These are phyloP conservation scores for Ophiostoma ips DNA, from an alignment of 2,329 filamentous ascomycete species.

Conservation along the genomic window DNA sequence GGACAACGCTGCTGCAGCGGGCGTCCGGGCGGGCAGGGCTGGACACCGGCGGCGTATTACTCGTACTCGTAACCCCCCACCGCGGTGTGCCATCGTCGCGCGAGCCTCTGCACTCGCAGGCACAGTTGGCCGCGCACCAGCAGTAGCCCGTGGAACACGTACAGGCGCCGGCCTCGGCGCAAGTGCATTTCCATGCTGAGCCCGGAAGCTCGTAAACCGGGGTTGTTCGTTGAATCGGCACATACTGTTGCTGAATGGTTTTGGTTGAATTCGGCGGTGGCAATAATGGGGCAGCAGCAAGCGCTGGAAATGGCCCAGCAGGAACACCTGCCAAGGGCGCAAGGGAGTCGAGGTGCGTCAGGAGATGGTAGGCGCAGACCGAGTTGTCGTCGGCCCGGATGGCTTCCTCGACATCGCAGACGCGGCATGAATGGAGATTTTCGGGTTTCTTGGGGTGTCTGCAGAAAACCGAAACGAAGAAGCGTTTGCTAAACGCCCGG, in stretches of 20 bases:
- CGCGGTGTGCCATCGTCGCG: background rate
- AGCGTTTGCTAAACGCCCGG: background rate
- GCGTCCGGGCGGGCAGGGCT: background rate
- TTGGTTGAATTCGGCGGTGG: background rate
- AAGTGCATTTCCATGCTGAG: too few species aligned
- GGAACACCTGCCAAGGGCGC: too few species aligned
- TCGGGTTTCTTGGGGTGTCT: too few species aligned
- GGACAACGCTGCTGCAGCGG: constrained; percentile 19
- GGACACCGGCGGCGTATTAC: background rate
- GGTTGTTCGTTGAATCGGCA: background rate
- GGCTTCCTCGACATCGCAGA: background rate
- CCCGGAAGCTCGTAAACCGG: too few species aligned
- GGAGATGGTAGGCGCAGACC: constrained; percentile 14
- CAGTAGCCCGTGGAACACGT: too few species aligned
- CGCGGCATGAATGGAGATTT: background rate
- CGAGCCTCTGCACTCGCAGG: background rate
- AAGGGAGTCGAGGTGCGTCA: background rate
- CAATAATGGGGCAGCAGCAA: background rate
- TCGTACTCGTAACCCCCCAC: background rate
- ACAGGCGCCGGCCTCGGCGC: too few species aligned
- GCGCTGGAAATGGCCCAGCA: background rate
- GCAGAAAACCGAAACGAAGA: background rate
- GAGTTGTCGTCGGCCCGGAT: background rate
- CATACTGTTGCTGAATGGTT: too few species aligned
- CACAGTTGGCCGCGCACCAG: background rate